A percentile compares a stretch with the other conserved stretches of the same genome.
Evolutionary conservation across 352 stramenopile species (phyloP).

Genomic region (Phytophthora uliginosa): DNA sequence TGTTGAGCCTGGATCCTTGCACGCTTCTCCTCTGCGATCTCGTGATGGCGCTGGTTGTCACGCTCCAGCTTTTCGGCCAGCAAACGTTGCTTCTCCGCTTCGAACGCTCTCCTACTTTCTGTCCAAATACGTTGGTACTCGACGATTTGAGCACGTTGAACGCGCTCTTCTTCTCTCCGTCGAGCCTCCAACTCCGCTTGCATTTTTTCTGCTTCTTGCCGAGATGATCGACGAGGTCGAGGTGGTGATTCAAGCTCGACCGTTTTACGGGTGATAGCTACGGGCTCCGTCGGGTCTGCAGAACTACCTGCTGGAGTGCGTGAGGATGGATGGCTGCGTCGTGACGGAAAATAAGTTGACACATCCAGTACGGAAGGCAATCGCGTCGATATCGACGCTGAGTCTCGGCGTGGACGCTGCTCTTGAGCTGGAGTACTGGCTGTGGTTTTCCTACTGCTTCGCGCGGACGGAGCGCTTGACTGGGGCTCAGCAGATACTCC

Average conservation of each 20-base stretch:
- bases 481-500: neutral
- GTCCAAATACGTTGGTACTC: constrained; percentile 33
- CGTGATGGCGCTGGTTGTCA: constrained; percentile 24
- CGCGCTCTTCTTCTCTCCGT: constrained; percentile 22
- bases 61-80: constrained; percentile 15
- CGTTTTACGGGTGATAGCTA: constrained; percentile 37
- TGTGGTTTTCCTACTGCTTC: neutral
- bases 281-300: neutral
- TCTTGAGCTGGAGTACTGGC: neutral
- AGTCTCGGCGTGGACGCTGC: neutral
- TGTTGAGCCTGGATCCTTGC: constrained; percentile 17
- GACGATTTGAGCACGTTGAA: constrained; percentile 20
- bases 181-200: constrained; percentile 7
- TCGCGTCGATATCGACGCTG: constrained; percentile 10
- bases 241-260: constrained; percentile 21
- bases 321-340: constrained; percentile 4
- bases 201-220: constrained; percentile 13
- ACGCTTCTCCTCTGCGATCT: constrained; percentile 24
- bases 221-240: constrained; percentile 10
- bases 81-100: constrained; percentile 24
- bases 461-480: constrained; percentile 4
- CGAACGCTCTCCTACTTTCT: constrained; percentile 24
- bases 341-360: constrained; percentile 26
- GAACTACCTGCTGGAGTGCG: neutral
- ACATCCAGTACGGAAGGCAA: constrained; percentile 35